These are phyloP conservation scores for Gaeumannomyces sp. DNA, from an alignment of 2,329 filamentous ascomycete species.

Conservation along the genomic window DNA sequence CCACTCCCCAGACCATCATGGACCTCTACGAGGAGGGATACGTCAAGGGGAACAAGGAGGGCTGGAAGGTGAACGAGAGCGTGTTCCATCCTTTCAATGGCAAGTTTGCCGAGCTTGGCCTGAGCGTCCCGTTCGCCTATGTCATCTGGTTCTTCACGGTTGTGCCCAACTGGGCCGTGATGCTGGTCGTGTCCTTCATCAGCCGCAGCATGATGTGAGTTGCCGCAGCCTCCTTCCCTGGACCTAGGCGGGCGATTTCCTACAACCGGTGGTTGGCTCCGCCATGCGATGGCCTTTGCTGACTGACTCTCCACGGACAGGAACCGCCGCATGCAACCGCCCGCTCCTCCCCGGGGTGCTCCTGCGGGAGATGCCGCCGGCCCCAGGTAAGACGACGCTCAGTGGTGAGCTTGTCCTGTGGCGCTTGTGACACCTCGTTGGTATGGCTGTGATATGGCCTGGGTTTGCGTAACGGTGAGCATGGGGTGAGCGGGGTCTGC, in stretches of 20 bases:
- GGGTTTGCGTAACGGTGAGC: background rate
- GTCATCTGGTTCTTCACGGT: conserved; percentile 59
- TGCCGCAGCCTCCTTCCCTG: background rate
- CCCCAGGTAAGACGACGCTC: conserved; percentile 14
- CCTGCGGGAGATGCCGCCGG: conserved; percentile 20
- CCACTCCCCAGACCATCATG: conserved; percentile 57
- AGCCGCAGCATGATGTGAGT: conserved; percentile 73
- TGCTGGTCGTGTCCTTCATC: conserved; percentile 68
- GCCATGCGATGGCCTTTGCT: conserved; percentile 17
- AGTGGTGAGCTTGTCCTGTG: background rate
- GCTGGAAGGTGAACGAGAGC: conserved; percentile 47
- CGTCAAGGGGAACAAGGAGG: conserved; percentile 33
- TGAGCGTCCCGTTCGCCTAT: conserved; percentile 62
- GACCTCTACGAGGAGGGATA: conserved; percentile 49
- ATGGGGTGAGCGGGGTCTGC: background rate
- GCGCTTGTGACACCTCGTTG: background rate
- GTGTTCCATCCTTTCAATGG: conserved; percentile 74
- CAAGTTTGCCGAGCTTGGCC: conserved; percentile 52
- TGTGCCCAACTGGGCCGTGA: conserved; percentile 69
- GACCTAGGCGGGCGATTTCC: background rate
- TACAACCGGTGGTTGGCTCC: background rate
- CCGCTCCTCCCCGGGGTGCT: conserved; percentile 20
- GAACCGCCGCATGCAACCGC: conserved; percentile 25
- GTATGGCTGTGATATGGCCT: background rate
- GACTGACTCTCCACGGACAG: conserved; percentile 25